Conservation (phyloP, 1,284 basidiomycete genomes). For the Ustilago hordei region DNA sequence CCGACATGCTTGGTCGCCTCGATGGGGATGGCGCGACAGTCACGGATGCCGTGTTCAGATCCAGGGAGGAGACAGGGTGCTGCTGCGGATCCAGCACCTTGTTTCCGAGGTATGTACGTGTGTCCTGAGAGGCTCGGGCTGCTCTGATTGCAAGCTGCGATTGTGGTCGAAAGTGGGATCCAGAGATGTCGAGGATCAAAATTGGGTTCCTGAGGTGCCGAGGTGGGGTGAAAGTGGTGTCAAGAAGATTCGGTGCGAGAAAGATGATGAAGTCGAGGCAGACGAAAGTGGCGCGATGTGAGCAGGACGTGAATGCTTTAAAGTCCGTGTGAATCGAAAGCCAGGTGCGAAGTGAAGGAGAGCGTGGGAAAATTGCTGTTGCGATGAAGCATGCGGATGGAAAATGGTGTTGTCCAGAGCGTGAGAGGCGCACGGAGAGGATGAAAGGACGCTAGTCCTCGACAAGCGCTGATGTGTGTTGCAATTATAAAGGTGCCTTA, state of each 20-base stretch:
- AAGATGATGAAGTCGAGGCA: neutral
- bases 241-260: neutral
- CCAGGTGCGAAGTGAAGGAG: slow-evolving; percentile 11
- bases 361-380: slow-evolving; percentile 12
- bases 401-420: slow-evolving; percentile 12
- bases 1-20: slow-evolving; percentile 17
- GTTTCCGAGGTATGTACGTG: neutral
- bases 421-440: slow-evolving; percentile 1
- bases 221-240: neutral
- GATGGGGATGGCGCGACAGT: slow-evolving; percentile 10
- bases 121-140: neutral
- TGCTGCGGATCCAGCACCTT: slow-evolving; percentile 13
- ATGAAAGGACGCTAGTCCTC: neutral
- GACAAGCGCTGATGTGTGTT: neutral
- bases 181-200: neutral
- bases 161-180: neutral
- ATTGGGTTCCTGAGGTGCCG: neutral
- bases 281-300: neutral
- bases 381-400: neutral
- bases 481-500: neutral
- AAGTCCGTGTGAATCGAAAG: slow-evolving; percentile 2
- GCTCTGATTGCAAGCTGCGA: neutral
- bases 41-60: slow-evolving; percentile 18
- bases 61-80: slow-evolving; percentile 8
- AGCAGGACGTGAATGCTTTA: neutral